Evolutionary conservation across 2,329 filamentous ascomycete species (phyloP).

Genomic region (Diaporthe ilicicola): DNA sequence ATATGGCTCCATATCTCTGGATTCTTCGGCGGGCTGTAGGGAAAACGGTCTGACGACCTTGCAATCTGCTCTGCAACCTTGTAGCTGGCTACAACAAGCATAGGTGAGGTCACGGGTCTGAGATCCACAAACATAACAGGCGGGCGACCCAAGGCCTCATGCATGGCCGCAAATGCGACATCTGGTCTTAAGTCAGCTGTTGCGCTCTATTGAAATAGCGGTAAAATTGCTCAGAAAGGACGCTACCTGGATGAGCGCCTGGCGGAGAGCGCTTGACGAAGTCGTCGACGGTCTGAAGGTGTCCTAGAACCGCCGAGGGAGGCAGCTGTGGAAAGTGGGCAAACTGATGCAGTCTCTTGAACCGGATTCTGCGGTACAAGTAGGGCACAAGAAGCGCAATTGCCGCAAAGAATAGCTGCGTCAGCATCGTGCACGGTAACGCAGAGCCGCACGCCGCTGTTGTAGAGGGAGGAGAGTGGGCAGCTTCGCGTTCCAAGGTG

Average conservation of each 20-base stretch:
- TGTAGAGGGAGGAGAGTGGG: not conserved
- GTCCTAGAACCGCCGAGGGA: constrained; percentile 18
- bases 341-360: constrained; percentile 30
- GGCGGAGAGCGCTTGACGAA: constrained; percentile 22
- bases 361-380: constrained; percentile 22
- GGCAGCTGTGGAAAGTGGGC: constrained; percentile 31
- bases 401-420: constrained; percentile 36
- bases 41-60: constrained; percentile 10
- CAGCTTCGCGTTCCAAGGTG: not conserved
- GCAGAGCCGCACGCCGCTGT: not conserved
- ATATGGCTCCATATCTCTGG: not conserved
- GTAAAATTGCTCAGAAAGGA: not conserved
- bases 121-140: constrained; percentile 32
- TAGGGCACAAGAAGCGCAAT: constrained; percentile 28
- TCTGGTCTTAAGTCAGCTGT: constrained; percentile 20
- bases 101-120: constrained; percentile 22
- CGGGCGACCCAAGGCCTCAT: constrained; percentile 30
- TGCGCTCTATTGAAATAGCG: not conserved
- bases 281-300: constrained; percentile 30
- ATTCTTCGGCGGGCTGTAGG: constrained; percentile 15
- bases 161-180: constrained; percentile 30
- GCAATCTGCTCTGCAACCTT: constrained; percentile 31
- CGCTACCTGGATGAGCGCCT: constrained; percentile 31
- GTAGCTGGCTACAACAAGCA: constrained; percentile 27
- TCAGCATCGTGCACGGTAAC: not conserved